phyloP scores from a whole-genome alignment of 352 stramenopile species.

The Phytophthora constricta region DNA sequence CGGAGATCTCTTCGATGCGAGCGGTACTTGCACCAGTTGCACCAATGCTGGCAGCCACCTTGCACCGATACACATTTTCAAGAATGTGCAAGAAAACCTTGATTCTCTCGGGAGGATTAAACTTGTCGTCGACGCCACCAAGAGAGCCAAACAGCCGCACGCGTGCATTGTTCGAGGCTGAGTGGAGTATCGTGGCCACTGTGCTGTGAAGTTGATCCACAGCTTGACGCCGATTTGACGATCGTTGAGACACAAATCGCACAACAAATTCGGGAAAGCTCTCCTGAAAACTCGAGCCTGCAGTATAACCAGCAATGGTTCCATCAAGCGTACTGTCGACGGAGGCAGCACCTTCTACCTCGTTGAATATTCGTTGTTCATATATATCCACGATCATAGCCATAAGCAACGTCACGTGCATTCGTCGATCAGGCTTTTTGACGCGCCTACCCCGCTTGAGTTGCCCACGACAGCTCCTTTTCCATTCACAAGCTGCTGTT shows the following conservation, averaged over 20 bases:
- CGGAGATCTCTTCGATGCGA: slow-evolving; percentile 34
- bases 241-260: slow-evolving; percentile 57
- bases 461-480: slow-evolving; percentile 16
- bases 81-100: slow-evolving; percentile 74
- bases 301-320: slow-evolving; percentile 9
- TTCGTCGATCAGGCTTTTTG: slow-evolving; percentile 71
- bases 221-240: slow-evolving; percentile 51
- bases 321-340: slow-evolving; percentile 20
- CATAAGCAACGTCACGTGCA: slow-evolving; percentile 75
- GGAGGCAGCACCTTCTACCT: slow-evolving; percentile 42
- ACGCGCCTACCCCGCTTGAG: slow-evolving; percentile 16
- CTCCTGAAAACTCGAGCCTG: slow-evolving; percentile 44
- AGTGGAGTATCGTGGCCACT: slow-evolving; percentile 59
- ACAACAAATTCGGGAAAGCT: slow-evolving; percentile 77
- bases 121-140: slow-evolving; percentile 61
- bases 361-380: slow-evolving; percentile 58
- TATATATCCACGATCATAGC: slow-evolving; percentile 79
- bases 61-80: slow-evolving; percentile 67
- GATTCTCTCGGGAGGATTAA: slow-evolving; percentile 75
- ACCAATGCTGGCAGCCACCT: slow-evolving; percentile 34
- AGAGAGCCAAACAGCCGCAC: slow-evolving; percentile 67
- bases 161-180: slow-evolving; percentile 50
- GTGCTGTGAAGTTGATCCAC: slow-evolving; percentile 68
- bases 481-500: slow-evolving; percentile 39
- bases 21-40: slow-evolving; percentile 27